Evolutionary conservation across 1,284 basidiomycete species (phyloP), one percentile per base, ranked within the genome.

Genomic region (Papiliotrema fonsecae): DNA sequence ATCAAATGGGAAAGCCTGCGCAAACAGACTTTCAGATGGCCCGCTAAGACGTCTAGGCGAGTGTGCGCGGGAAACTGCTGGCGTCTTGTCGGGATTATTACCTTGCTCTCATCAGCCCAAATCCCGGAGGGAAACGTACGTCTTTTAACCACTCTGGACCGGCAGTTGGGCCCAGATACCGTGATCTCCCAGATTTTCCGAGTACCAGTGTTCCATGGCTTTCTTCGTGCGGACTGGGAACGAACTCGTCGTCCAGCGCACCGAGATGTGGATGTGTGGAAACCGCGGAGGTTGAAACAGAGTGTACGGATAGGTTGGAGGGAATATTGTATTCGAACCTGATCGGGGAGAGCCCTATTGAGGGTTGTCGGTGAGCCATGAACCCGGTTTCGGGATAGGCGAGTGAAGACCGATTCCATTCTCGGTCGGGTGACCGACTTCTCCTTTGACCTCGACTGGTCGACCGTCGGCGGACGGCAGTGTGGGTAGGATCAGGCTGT

Each of bases 91-190:
- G 13, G 25, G 24, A 16, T 22, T 10, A 24, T 11, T 26, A n/a
- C 46, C 42, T 35, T 36, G 43, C 42, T 32, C 18, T 14, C 18
- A 18, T 30, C 10, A 19, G 19, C 22, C 16, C 22, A 31, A n/a
- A n/a, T 16, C 19, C 21, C 11, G 13, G 19, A 14, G 18, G 6
- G 22, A 46, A 47, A 42, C 57, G 2, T 28, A 47, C 50, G 31
- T 47, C 22, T 31, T 39, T 41, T 13, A 51, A 37, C 50, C 50
- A 51, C 22, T 51, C 50, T 30, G 42, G 40, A 2, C 42, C 39
- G 3, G 50, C 50, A 6, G 40, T 47, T 0, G 40, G 45, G 6
- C 50, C 50, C 10, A 51, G 45, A 19, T 47, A 51, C 41, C 44
- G 47, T 16, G 50, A 51, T 10, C 45, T 24, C 2, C 50, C 50